Evolutionary conservation across 345 rosid genomes (phyloP), one percentile per base, ranked within the genome.

Genomic region (Eucalyptus curtisii): DNA sequence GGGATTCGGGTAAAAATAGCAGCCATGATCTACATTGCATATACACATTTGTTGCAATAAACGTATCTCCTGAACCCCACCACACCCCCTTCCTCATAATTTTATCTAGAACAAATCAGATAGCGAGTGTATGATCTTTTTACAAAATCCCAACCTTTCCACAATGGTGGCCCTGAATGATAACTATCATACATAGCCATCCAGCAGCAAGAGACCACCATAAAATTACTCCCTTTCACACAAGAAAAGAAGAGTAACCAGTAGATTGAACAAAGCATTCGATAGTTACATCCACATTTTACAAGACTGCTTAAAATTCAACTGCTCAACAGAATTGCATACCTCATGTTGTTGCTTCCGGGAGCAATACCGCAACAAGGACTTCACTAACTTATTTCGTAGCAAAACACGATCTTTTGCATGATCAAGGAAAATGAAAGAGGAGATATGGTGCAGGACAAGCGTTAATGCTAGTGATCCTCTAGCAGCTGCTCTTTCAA

Each of bases 401-500:
- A 95, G 88, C 30, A 89, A 10, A 59, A 47, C 84, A 87, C 89
- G 91, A 82, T 95, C 93, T 30, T 57, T 89, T 87, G 45, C 87
- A 86, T 76, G 27, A 20, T 52, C 86, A 87, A 86, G 50, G 90
- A 97, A 97, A 90, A 95, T 86, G 88, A 95, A 90, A 49, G 91
- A 95, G 86, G 97, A 94, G 59, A 95, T 90, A 50, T 97, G 98
- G 90, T 96, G 98, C 88, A 97, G 55, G 87, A 91, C 95, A 42
- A 97, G 90, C 1, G 94, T 88, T 84, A 86, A 95, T 85, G 97
- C 97, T 88, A 95, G 86, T 86, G 99, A 93, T 91, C 94, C 92
- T 89, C 97, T 94, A 44, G 88, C 87, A 86, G 92, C 93, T 33
- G 99, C 97, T 92, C 93, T 93, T 91, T 97, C 99, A 61, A 97